These are phyloP conservation scores for Boletus semigastroideus DNA, from an alignment of 1,284 basidiomycete species.

Conservation along the genomic window DNA sequence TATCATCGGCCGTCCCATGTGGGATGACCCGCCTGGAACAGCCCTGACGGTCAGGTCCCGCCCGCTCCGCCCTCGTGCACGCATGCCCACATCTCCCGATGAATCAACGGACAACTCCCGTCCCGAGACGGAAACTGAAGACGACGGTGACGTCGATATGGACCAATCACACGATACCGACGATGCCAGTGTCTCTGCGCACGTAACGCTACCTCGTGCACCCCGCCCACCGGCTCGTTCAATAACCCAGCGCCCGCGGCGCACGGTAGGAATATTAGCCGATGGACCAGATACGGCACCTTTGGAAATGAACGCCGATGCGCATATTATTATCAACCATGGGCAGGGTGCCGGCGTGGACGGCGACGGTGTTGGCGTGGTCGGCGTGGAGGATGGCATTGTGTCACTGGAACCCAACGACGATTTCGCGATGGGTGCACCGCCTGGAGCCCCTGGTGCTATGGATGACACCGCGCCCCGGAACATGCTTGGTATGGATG, in stretches of 20 bases:
- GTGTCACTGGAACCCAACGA: conserved; percentile 71
- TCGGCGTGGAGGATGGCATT: conserved; percentile 69
- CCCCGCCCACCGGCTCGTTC: conserved; percentile 41
- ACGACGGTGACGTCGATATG: conserved; percentile 61
- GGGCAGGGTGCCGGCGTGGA: conserved; percentile 46
- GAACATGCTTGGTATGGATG: conserved; percentile 31
- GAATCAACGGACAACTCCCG: conserved; percentile 58
- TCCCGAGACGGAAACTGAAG: conserved; percentile 73
- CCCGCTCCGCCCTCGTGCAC: conserved; percentile 31
- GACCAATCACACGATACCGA: conserved; percentile 48
- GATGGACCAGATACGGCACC: conserved; percentile 46
- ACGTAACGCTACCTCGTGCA: conserved; percentile 40
- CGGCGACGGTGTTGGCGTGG: conserved; percentile 40
- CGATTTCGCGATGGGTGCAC: conserved; percentile 84
- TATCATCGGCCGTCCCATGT: conserved; percentile 62
- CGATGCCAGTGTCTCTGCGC: conserved; percentile 27
- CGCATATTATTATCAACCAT: conserved; percentile 68
- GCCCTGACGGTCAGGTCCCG: conserved; percentile 32
- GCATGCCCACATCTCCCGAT: conserved; percentile 46
- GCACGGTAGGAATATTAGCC: conserved; percentile 64
- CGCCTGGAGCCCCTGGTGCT: conserved; percentile 79
- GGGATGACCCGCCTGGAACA: conserved; percentile 46
- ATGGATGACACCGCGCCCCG: conserved; percentile 42
- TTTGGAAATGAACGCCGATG: conserved; percentile 50
- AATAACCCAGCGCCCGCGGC: conserved; percentile 38